Percentiles rank a stretch among this genome's conserved stretches.
Evolutionary conservation across 2,329 filamentous ascomycete species (phyloP).

Genomic region (Cercospora citrullina): DNA sequence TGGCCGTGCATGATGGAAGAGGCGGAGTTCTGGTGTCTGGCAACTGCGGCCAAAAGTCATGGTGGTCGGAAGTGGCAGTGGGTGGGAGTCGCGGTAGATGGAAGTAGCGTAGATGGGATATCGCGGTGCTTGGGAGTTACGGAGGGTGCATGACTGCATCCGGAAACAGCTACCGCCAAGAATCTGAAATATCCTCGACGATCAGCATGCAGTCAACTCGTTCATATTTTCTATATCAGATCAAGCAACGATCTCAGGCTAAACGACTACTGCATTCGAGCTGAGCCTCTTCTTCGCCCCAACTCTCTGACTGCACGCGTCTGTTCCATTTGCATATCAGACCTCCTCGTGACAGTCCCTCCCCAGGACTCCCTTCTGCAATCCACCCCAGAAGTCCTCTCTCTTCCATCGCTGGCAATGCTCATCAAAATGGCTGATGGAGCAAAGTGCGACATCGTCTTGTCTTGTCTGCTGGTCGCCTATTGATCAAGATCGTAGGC

Average conservation of each 20-base stretch:
- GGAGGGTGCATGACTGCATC: not conserved
- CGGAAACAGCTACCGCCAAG: not conserved
- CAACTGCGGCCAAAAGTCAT: no score
- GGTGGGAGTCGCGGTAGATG: no score
- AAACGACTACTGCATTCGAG: not conserved
- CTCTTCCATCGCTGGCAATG: constrained; percentile 10
- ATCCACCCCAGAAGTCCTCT: constrained; percentile 3
- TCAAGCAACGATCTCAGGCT: not conserved
- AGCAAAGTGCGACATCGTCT: constrained; percentile 17
- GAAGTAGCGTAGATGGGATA: no score
- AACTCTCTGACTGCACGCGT: not conserved
- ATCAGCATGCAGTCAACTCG: constrained; percentile 10
- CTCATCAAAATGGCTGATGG: not conserved
- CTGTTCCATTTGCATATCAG: not conserved
- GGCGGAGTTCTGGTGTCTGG: no score
- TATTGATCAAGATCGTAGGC: not conserved
- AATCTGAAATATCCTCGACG: not conserved
- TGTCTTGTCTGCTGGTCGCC: constrained; percentile 20
- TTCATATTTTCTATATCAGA: constrained; percentile 6
- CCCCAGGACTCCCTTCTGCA: not conserved
- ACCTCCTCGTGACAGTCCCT: constrained; percentile 1
- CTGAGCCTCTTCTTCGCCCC: not conserved
- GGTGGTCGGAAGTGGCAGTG: no score
- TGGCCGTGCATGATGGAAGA: no score
- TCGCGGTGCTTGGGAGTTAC: not conserved